phyloP scores from a whole-genome alignment of 2,329 filamentous ascomycete genomes.

The Fusarium denticulatum region DNA sequence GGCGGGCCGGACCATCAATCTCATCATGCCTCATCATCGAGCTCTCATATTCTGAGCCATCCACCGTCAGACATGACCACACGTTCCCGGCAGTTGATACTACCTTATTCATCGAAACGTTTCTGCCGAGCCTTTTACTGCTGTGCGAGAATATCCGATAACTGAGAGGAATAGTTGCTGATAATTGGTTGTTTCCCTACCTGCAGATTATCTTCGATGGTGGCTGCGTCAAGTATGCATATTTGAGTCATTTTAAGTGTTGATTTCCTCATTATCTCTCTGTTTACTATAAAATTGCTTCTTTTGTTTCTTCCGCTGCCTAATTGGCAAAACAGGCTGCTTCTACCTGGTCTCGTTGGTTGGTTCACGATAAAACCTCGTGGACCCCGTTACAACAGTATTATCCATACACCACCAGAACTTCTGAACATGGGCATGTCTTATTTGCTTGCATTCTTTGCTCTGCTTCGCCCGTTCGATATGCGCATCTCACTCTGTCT shows the following conservation, averaged over 20 bases:
- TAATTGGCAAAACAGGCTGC: slow-evolving; percentile 4
- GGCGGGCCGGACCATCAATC: slow-evolving; percentile 27
- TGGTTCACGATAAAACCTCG: background rate
- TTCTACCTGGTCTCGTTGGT: background rate
- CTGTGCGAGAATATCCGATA: slow-evolving; percentile 8
- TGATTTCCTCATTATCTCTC: background rate
- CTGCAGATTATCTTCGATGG: slow-evolving; percentile 29
- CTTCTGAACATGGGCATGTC: background rate
- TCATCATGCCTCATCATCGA: slow-evolving; percentile 22
- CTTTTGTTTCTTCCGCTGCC: slow-evolving; percentile 2
- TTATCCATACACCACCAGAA: background rate
- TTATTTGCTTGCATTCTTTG: background rate
- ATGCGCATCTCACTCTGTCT: background rate
- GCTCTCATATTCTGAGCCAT: slow-evolving; percentile 26
- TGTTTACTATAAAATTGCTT: background rate
- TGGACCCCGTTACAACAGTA: background rate
- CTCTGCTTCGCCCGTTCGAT: background rate
- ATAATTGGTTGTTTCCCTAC: slow-evolving; percentile 4
- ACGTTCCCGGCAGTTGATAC: slow-evolving; percentile 20
- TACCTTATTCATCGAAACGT: background rate
- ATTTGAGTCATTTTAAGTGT: slow-evolving; percentile 39
- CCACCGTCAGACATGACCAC: slow-evolving; percentile 39
- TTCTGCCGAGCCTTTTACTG: background rate
- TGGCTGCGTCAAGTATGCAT: slow-evolving; percentile 32
- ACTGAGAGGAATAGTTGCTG: background rate